These are phyloP conservation scores for Acacia pycnantha DNA, from an alignment of 331 rosid genomes.

Conservation along the genomic window DNA sequence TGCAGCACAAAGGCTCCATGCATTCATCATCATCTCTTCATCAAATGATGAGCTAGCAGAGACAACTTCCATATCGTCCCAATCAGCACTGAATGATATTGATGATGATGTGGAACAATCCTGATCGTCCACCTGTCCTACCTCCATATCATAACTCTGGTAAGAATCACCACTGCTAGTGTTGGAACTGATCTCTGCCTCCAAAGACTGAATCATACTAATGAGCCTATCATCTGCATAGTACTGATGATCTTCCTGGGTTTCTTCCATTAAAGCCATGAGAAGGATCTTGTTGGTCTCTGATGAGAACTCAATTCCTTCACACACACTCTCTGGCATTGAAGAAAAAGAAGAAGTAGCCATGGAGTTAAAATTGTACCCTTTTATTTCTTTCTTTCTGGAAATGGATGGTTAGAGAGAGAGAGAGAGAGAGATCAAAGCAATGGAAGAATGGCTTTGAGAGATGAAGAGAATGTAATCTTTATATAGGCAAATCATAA, in stretches of 20 bases:
- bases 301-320: slow-evolving; percentile 22
- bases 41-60: neutral
- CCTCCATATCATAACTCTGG: neutral
- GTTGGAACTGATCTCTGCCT: slow-evolving; percentile 23
- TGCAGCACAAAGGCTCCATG: slow-evolving; percentile 35
- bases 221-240: slow-evolving; percentile 39
- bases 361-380: neutral
- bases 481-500: slow-evolving; percentile 26
- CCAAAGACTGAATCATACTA: slow-evolving; percentile 38
- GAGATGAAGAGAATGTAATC: neutral
- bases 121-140: slow-evolving; percentile 26
- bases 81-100: neutral
- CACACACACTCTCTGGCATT: neutral
- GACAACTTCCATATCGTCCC: slow-evolving; percentile 28
- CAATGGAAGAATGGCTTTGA: slow-evolving; percentile 15
- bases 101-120: slow-evolving; percentile 31
- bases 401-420: neutral
- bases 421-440: neutral
- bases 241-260: slow-evolving; percentile 14
- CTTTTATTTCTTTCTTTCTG: neutral
- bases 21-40: slow-evolving; percentile 24
- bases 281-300: slow-evolving; percentile 33
- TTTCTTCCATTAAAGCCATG: slow-evolving; percentile 42
- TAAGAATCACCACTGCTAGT: neutral
- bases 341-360: slow-evolving; percentile 14